Conservation (phyloP, 352 stramenopile species). For the Phytophthora crassamura region DNA sequence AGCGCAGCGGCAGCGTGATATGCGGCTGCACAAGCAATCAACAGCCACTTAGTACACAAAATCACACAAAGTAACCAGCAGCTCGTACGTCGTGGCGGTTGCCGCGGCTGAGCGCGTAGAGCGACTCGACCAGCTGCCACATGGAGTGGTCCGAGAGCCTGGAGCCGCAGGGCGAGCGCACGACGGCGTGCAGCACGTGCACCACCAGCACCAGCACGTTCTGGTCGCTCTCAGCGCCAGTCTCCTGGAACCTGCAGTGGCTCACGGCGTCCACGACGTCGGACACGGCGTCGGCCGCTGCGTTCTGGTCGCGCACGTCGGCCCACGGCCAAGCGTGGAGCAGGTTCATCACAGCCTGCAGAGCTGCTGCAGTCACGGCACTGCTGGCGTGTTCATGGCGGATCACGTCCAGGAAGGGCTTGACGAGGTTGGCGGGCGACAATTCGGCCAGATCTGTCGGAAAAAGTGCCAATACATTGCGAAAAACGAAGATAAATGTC, state of each 20-base stretch:
- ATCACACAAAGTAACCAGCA: background rate
- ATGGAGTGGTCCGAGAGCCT: constrained; percentile 93
- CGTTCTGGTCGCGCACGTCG: constrained; percentile 45
- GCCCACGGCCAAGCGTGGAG: constrained; percentile 86
- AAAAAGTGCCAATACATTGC: constrained; percentile 15
- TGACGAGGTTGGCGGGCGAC: constrained; percentile 68
- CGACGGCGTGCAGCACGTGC: constrained; percentile 93
- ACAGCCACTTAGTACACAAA: background rate
- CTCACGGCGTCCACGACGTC: constrained; percentile 93
- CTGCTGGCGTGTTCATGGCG: constrained; percentile 93
- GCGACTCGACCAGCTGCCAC: constrained; percentile 96
- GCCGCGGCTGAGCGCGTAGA: constrained; percentile 93
- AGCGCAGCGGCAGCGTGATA: constrained; percentile 67
- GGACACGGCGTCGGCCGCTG: constrained; percentile 56
- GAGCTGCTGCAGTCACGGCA: constrained; percentile 91
- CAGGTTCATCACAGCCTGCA: constrained; percentile 97
- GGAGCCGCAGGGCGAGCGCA: constrained; percentile 82
- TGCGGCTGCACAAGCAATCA: constrained; percentile 47
- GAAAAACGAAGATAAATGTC: constrained; percentile 2
- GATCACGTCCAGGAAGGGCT: constrained; percentile 96
- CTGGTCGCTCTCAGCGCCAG: constrained; percentile 88
- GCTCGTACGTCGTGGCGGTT: constrained; percentile 62
- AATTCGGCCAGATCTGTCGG: constrained; percentile 62
- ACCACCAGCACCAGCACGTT: constrained; percentile 94
- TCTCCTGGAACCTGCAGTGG: constrained; percentile 96